Evolutionary conservation across 1,139 yeast genomes (phyloP).

Genomic region (Yamadazyma sp.): DNA sequence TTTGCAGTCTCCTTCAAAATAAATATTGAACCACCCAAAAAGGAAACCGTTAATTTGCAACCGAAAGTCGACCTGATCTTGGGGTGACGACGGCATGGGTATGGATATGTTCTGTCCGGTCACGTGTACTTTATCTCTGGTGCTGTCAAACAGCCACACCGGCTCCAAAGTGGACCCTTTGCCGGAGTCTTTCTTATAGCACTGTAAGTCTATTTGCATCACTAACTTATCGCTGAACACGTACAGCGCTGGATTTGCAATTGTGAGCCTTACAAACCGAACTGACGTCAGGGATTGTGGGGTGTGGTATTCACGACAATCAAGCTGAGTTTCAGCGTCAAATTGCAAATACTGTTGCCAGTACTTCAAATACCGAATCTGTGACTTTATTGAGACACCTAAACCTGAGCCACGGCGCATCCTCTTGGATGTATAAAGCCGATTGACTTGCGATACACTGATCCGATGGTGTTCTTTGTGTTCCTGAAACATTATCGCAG

Average conservation of each 20-base stretch:
- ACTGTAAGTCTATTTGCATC: conserved; percentile 2
- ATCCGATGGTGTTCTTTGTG: conserved; percentile 12
- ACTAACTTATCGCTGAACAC: neutral
- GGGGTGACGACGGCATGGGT: neutral
- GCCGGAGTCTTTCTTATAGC: conserved; percentile 2
- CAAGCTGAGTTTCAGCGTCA: conserved; percentile 2
- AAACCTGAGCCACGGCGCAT: conserved; percentile 57
- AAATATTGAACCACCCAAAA: conserved; percentile 33
- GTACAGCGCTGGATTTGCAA: neutral
- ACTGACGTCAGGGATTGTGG: neutral
- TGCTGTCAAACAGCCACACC: neutral
- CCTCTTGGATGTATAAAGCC: conserved; percentile 54
- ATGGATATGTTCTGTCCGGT: neutral
- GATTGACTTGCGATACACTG: conserved; percentile 47
- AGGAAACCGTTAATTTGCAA: conserved; percentile 9
- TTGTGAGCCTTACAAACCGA: conserved; percentile 1
- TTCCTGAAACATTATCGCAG: conserved; percentile 58
- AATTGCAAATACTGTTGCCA: conserved; percentile 38
- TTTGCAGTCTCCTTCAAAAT: conserved; percentile 5
- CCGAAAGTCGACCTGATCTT: conserved; percentile 3
- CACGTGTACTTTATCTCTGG: neutral
- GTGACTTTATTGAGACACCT: conserved; percentile 76
- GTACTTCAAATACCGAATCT: conserved; percentile 64
- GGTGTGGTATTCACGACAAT: neutral
- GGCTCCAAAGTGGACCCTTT: conserved; percentile 2